phyloP scores from a whole-genome alignment of 2,329 filamentous ascomycete species.

The Epichloe elymi region DNA sequence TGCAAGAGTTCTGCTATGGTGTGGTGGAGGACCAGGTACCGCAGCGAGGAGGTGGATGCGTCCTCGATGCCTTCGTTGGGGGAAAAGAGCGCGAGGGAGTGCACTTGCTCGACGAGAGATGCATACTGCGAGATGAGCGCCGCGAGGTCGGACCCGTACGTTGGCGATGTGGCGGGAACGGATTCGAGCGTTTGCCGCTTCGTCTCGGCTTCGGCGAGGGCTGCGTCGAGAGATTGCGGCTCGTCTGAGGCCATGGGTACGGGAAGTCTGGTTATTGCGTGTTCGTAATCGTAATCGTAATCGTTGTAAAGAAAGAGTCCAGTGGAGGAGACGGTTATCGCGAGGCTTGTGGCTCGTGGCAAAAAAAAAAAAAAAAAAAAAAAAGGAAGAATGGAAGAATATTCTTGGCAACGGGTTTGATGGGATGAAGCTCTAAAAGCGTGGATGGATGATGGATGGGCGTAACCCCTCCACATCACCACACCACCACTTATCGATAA shows the following conservation, averaged over 20 bases:
- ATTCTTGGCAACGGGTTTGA: too few species aligned
- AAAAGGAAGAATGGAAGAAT: too few species aligned
- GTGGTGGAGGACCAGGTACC: constrained; percentile 70
- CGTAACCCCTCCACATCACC: too few species aligned
- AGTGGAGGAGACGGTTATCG: too few species aligned
- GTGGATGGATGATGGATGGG: too few species aligned
- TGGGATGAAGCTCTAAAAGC: too few species aligned
- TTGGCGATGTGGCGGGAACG: constrained; percentile 47
- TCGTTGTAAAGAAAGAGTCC: too few species aligned
- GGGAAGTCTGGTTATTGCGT: too few species aligned
- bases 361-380: too few species aligned
- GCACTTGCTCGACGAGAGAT: constrained; percentile 55
- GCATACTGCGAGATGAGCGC: constrained; percentile 58
- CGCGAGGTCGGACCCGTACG: constrained; percentile 55
- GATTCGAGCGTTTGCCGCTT: constrained; percentile 46
- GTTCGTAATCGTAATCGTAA: too few species aligned
- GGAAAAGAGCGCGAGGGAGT: constrained; percentile 71
- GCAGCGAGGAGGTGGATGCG: constrained; percentile 68
- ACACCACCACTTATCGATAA: too few species aligned
- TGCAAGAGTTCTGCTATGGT: constrained; percentile 69
- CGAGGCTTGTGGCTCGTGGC: too few species aligned
- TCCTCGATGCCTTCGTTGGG: constrained; percentile 85
- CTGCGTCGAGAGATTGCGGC: constrained; percentile 35
- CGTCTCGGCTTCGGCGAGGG: constrained; percentile 37
- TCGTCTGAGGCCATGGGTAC: constrained; percentile 22